phyloP scores from a whole-genome alignment of 1,284 basidiomycete species.

The Austroboletus novae-zelandiae region DNA sequence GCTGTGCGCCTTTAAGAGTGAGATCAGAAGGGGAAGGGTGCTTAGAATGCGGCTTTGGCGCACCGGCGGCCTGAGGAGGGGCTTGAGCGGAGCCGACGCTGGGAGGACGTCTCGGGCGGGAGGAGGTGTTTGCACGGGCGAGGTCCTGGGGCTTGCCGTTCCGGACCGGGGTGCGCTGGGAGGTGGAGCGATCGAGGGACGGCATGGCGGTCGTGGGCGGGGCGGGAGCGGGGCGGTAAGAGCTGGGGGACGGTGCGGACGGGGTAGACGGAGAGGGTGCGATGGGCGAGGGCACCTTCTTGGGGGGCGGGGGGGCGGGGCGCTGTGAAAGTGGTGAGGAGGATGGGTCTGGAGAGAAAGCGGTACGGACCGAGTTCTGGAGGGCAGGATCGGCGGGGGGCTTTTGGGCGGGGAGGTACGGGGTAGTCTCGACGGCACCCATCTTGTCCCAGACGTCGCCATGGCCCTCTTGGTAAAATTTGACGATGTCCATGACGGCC shows the following conservation, averaged over 20 bases:
- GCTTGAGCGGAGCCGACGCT: constrained; percentile 21
- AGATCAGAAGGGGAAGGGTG: constrained; percentile 56
- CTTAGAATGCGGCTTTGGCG: constrained; percentile 40
- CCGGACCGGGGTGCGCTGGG: constrained; percentile 63
- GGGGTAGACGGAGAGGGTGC: constrained; percentile 34
- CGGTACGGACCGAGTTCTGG: constrained; percentile 48
- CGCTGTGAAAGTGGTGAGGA: constrained; percentile 38
- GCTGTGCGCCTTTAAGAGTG: constrained; percentile 41
- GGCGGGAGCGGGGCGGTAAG: constrained; percentile 68
- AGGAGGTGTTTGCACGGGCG: constrained; percentile 66
- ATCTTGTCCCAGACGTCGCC: constrained; percentile 84
- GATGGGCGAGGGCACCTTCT: constrained; percentile 43
- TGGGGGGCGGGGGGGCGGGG: constrained; percentile 50
- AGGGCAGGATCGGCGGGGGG: constrained; percentile 43
- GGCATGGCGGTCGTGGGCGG: constrained; percentile 58
- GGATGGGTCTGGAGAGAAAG: constrained; percentile 15
- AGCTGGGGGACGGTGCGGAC: constrained; percentile 39
- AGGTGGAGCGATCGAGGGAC: constrained; percentile 73
- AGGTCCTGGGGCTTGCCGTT: constrained; percentile 50
- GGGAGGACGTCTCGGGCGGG: constrained; percentile 32
- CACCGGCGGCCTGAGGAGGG: constrained; percentile 28
- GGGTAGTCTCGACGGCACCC: constrained; percentile 43
- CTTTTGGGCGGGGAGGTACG: constrained; percentile 30
- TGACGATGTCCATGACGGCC: constrained; percentile 98
- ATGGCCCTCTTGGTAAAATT: constrained; percentile 91